phyloP scores from a whole-genome alignment of 805 yeast species.

The Brettanomyces naardenensis region DNA sequence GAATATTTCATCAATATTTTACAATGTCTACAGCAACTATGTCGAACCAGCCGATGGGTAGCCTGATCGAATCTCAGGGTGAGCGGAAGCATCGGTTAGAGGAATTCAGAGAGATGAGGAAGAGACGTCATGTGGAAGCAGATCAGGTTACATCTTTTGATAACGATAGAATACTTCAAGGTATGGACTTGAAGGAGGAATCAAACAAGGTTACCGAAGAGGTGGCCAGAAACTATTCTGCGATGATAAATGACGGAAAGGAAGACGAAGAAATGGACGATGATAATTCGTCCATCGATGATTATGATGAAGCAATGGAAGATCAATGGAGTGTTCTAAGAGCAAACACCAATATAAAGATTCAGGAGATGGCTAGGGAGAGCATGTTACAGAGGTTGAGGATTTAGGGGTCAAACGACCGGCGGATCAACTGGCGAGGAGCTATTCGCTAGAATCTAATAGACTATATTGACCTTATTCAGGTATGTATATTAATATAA shows the following conservation, averaged over 20 bases:
- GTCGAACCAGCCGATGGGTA: no score
- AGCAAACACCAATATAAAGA: constrained; percentile 34
- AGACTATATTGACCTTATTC: no score
- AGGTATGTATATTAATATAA: no score
- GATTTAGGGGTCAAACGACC: no score
- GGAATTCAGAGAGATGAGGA: no score
- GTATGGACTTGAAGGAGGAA: neutral
- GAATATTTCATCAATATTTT: no score
- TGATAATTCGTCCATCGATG: constrained; percentile 9
- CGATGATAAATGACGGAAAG: constrained; percentile 3
- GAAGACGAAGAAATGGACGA: neutral
- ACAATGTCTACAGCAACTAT: no score
- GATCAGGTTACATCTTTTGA: neutral
- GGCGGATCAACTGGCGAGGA: no score
- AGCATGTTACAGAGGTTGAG: neutral
- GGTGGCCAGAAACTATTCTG: neutral
- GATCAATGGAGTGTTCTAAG: constrained; percentile 31
- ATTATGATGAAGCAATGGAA: constrained; percentile 31
- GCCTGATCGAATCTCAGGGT: no score
- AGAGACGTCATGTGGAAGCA: no score
- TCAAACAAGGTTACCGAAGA: neutral
- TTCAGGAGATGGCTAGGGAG: constrained; percentile 11
- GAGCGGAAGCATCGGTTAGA: no score
- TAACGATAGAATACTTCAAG: neutral
- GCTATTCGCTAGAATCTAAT: no score